Evolutionary conservation across 805 yeast genomes (phyloP), one percentile per base, ranked within the genome.

Genomic region (Pichia deserticola): DNA sequence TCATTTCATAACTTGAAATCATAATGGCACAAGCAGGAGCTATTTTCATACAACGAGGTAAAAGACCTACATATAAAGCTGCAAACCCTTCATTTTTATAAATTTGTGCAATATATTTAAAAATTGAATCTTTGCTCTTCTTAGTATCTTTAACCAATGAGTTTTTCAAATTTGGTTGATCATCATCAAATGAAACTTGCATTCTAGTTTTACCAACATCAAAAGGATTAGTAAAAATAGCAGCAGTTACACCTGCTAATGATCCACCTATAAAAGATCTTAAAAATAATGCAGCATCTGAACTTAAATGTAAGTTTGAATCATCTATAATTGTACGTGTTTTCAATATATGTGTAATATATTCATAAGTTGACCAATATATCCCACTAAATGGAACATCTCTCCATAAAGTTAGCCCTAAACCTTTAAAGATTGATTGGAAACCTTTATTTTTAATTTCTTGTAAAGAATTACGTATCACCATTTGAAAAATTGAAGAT

Each of bases 21-120:
- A 93, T 93, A 37, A 93, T 92, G 1, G 99, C 99, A 75, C 99
- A 93, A 13, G 97, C 83, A 10, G 99, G 98, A 0, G 97, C 96
- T 30, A 93, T 86, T 63, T 93, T 93, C 64, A 92, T 68, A 7
- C 92, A 78, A 55, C 99, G 76, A 0, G 98, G 98, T 2, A 79
- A 72, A 37, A 89, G 68, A 0, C 99, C 99, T 36, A 87, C 86
- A 61, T 85, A 93, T n/a, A 93, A 69, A 0, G 97, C 92, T 5
- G 73, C 62, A n/a, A 79, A 43, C 0, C 99, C 99, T 66, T 93
- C 99, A 25, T 69, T 75, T 56, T 66, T 73, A 48, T 78, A 73
- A 36, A 93, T 90, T 29, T 75, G 72, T 33, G 65, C 60, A 68
- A 93, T 74, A 63, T 78, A 87, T 48, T 67, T 72, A 57, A 86